Base-by-base conservation (phyloP, 2,329 filamentous ascomycete genomes). In the Aspergillus sp. region DNA sequence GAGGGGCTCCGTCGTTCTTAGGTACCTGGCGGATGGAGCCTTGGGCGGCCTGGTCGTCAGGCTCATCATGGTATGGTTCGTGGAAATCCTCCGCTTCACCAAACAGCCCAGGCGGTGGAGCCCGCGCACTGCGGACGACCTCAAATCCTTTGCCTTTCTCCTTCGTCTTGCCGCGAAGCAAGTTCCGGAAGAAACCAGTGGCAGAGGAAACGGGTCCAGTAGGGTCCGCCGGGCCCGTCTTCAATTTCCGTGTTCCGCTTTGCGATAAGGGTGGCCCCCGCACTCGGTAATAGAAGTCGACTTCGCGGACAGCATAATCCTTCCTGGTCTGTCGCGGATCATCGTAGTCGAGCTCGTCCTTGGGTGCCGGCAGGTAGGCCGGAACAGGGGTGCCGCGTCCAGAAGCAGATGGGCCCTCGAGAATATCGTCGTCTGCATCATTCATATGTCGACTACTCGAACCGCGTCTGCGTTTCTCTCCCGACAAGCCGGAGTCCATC, bases 141-240 rank as follows among this genome's bases (percentile, higher is more conserved):
- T 97, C 94, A 61, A 99, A 99, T 0, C 94, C 94, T 72, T 97
- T 97, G 59, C 88, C 87, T 72, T 95, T 96, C 60, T 97, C 93
- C 67, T 96, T 97, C 5, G 86, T 91, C 74, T 95, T 96, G 14
- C 88, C 88, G 11, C 86, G 87, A 53, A 96, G 83, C 5, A 96
- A 68, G 48, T 81, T 83, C 61, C 89, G 87, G 70, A 97, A 84
- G 91, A 93, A 99, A 4, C 91, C 90, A 0, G 89, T 88, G 0
- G 94, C 93, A 6, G 89, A 93, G 1, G 91, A 88, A 17, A 96
- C 89, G 0, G 92, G 91, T 0, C 92, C 90, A 34, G 92, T 96
- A 0, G 94, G 94, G 75, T 99, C 93, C 7, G 92, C 91, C 2
- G 94, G 94, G 0, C 94, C 94, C 4, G 94, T 99, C 64, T 94